Base-by-base conservation (phyloP, 2,329 filamentous ascomycete genomes). In the Fusarium nodosum region DNA sequence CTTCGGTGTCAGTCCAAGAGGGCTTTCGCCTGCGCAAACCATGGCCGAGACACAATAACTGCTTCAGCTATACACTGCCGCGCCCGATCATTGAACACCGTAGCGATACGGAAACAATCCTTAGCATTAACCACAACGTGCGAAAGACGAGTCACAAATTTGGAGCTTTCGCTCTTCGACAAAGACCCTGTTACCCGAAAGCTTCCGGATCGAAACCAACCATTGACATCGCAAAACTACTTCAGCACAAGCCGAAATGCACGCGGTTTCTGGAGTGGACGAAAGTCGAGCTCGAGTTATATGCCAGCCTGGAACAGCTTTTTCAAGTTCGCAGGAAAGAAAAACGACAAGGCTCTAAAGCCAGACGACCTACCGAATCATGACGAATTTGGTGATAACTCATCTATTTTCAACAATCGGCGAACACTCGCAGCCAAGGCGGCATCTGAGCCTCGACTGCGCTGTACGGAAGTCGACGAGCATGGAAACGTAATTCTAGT, bases 401-500 rank as follows among this genome's bases (percentile, higher is more conserved):
- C 77, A 15, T 77, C 79, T 68, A 89, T 91, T 74, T 92, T 92
- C 78, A 90, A 85, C 74, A 84, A 90, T 52, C 90, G 91, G 42
- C 87, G 93, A 42, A 88, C 90, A 45, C 84, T 93, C 74, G 86
- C 89, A 53, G 86, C 89, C 47, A 96, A 95, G 80, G 91, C 93
- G 4, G 90, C 91, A 28, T 91, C 95, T 60, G 94, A 97, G 79
- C 88, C 94, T 31, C 90, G 93, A 63, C 84, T 99, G 71, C 88
- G 96, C 56, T 99, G 96, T 77, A 99, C 96, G 1, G 96, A 99
- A 79, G 93, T 98, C 63, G 94, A 98, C 75, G 93, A 94, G 78
- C 89, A 93, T 75, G 96, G 96, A 41, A 92, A 97, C 74, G 94
- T 97, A 28, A 97, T 95, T 22, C 84, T 98, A 60, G 92, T 97